These are phyloP conservation scores for Amphirosellinia nigrospora DNA, from an alignment of 495 filamentous ascomycete species.

Conservation along the genomic window DNA sequence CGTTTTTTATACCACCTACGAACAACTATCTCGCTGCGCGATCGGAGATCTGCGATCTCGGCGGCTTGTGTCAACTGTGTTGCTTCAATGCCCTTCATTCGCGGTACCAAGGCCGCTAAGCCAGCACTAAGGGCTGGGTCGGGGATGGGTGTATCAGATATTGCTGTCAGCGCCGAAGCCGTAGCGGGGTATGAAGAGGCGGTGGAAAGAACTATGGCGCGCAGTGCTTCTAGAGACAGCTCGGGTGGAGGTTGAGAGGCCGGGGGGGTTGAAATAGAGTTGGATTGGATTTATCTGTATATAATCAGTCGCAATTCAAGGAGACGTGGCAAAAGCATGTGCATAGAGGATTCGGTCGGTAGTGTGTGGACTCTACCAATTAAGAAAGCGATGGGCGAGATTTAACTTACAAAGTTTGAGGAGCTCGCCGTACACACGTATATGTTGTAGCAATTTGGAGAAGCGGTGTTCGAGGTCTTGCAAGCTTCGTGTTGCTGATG, in stretches of 20 bases:
- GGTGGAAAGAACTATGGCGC: constrained; percentile 76
- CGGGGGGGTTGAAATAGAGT: constrained; percentile 53
- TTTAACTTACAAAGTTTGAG: constrained; percentile 55
- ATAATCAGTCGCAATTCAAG: background rate
- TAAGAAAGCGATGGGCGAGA: background rate
- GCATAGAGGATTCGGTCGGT: background rate
- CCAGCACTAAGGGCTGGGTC: constrained; percentile 68
- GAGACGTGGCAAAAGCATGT: background rate
- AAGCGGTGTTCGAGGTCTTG: constrained; percentile 67
- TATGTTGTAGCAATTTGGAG: constrained; percentile 42
- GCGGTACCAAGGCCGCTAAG: constrained; percentile 72
- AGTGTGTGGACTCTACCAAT: background rate
- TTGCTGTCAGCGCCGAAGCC: constrained; percentile 78
- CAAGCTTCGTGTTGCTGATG: constrained; percentile 60
- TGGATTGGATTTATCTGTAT: constrained; percentile 51
- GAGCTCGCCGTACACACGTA: constrained; percentile 54
- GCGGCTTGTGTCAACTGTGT: constrained; percentile 73
- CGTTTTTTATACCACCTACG: constrained; percentile 81
- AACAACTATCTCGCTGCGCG: constrained; percentile 73
- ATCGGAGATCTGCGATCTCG: constrained; percentile 72
- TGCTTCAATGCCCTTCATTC: constrained; percentile 69
- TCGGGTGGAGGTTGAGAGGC: constrained; percentile 48
- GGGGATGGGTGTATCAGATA: constrained; percentile 76
- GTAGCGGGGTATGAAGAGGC: constrained; percentile 77
- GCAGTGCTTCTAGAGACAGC: constrained; percentile 50